These are phyloP conservation scores for Cladophialophora exuberans DNA, from an alignment of 2,329 filamentous ascomycete species.

Conservation along the genomic window DNA sequence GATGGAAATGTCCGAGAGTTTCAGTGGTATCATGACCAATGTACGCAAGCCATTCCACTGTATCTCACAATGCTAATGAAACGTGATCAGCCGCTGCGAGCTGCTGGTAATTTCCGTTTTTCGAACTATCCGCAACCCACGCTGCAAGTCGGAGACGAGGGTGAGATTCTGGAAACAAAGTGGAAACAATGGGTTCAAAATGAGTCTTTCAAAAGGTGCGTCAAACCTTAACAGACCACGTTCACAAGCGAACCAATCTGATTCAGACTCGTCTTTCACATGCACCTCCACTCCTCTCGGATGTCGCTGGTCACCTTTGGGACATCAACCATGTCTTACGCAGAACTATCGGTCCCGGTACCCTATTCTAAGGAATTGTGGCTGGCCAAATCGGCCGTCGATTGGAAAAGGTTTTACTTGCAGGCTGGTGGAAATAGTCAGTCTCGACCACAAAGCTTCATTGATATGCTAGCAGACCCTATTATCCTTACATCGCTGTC, in stretches of 20 bases:
- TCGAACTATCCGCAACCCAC: neutral
- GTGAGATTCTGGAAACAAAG: conserved; percentile 1
- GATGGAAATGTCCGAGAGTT: conserved; percentile 11
- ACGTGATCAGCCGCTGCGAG: neutral
- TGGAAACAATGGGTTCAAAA: conserved; percentile 7
- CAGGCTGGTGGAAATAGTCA: neutral
- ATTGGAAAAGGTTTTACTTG: conserved; percentile 1
- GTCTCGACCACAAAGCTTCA: neutral
- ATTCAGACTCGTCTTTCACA: neutral
- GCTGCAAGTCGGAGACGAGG: neutral
- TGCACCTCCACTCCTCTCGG: neutral
- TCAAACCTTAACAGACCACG: neutral
- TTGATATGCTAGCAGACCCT: conserved; percentile 4
- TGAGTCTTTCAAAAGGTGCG: conserved; percentile 7
- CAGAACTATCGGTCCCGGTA: conserved; percentile 3
- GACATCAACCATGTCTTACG: neutral
- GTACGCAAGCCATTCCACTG: neutral
- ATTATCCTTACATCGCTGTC: neutral
- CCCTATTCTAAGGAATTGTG: conserved; percentile 2
- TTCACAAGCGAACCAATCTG: neutral
- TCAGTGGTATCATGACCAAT: neutral
- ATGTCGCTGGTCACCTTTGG: neutral
- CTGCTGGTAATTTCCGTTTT: neutral
- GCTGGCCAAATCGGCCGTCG: neutral
- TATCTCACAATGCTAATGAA: neutral